These are phyloP conservation scores for Epichloe sp. DNA, from an alignment of 2,329 filamentous ascomycete species.

Conservation along the genomic window DNA sequence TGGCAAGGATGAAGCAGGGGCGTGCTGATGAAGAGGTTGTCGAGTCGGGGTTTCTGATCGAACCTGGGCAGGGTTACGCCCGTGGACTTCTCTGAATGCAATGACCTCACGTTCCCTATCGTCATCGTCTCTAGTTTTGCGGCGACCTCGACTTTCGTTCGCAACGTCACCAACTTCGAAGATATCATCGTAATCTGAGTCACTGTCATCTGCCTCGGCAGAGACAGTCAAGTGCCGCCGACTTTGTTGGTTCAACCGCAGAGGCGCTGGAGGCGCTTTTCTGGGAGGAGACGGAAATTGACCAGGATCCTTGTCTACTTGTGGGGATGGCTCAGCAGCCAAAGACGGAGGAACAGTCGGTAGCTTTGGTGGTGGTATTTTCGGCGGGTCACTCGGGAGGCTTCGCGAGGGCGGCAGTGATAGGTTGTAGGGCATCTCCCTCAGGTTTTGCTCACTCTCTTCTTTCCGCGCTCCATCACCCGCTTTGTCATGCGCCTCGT, in stretches of 20 bases:
- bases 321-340: slow-evolving; percentile 30
- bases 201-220: slow-evolving; percentile 50
- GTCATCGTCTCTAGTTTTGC: slow-evolving; percentile 79
- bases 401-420: slow-evolving; percentile 43
- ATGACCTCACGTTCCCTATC: slow-evolving; percentile 62
- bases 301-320: slow-evolving; percentile 29
- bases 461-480: slow-evolving; percentile 33
- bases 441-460: slow-evolving; percentile 27
- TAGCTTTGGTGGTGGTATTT: slow-evolving; percentile 37
- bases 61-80: slow-evolving; percentile 58
- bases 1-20: neutral
- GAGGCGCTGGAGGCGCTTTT: slow-evolving; percentile 73
- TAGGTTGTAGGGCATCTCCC: slow-evolving; percentile 37
- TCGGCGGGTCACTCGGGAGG: slow-evolving; percentile 38
- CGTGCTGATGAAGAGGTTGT: neutral
- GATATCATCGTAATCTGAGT: slow-evolving; percentile 74
- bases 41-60: neutral
- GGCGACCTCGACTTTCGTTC: slow-evolving; percentile 53
- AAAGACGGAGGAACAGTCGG: slow-evolving; percentile 28
- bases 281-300: slow-evolving; percentile 52
- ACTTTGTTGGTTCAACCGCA: slow-evolving; percentile 44
- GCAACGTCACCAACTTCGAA: slow-evolving; percentile 54
- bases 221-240: slow-evolving; percentile 11
- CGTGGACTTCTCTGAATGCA: slow-evolving; percentile 54
- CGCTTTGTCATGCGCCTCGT: slow-evolving; percentile 37